phyloP scores from a whole-genome alignment of 306 rosid species.

The Citrullus amarus region DNA sequence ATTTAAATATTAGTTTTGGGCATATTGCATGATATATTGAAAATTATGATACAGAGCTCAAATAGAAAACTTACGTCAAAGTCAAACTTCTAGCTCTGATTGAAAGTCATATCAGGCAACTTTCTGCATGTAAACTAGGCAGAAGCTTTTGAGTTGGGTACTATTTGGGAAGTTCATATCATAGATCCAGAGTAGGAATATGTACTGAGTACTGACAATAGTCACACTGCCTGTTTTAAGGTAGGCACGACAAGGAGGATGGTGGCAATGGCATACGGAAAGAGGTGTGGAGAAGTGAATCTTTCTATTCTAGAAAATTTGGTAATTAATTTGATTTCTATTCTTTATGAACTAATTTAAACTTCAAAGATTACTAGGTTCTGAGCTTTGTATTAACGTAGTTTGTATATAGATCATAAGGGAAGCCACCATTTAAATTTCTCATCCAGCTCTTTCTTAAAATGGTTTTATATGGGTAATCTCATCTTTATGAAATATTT shows the following conservation, averaged over 20 bases:
- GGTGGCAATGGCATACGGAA: constrained; percentile 72
- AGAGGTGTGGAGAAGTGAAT: constrained; percentile 77
- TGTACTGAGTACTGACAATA: constrained; percentile 15
- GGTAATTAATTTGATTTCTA: constrained; percentile 30
- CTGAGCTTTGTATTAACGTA: background rate
- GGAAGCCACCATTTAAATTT: background rate
- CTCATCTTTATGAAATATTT: background rate
- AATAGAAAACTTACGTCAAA: background rate
- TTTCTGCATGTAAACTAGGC: background rate
- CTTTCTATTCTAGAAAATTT: constrained; percentile 63
- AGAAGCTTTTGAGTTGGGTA: background rate
- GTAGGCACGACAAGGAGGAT: constrained; percentile 75
- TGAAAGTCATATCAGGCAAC: background rate
- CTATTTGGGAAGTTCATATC: background rate
- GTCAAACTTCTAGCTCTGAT: background rate
- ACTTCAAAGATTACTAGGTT: background rate
- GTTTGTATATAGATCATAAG: background rate
- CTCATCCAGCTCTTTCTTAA: background rate
- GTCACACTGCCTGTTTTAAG: constrained; percentile 36
- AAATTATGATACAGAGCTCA: background rate
- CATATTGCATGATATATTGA: background rate
- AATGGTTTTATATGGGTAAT: background rate
- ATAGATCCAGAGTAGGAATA: constrained; percentile 12
- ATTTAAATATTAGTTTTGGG: background rate
- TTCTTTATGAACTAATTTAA: background rate